A percentile compares a stretch with the other conserved stretches of the same genome.
phyloP scores from a whole-genome alignment of 1,284 basidiomycete genomes.

The Leccinum fallax region DNA sequence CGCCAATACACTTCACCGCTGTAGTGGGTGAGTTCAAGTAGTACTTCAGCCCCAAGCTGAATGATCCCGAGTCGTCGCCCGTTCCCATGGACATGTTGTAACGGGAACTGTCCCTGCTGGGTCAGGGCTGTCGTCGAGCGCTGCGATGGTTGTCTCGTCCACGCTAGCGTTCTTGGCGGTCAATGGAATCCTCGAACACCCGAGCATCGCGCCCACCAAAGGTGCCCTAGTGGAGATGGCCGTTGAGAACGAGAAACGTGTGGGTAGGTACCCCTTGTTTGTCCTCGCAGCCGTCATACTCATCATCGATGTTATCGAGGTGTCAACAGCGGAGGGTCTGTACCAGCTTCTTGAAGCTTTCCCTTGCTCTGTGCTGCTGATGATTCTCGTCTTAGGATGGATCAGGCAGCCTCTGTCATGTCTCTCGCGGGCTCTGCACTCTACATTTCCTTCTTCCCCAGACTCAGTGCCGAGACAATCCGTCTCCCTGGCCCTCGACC shows the following conservation, averaged over 20 bases:
- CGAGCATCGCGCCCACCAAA: constrained; percentile 46
- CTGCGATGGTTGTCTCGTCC: constrained; percentile 84
- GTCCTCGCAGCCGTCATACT: constrained; percentile 9
- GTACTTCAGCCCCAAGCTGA: constrained; percentile 49
- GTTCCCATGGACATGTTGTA: constrained; percentile 69
- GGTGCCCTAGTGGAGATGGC: constrained; percentile 76
- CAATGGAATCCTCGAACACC: constrained; percentile 61
- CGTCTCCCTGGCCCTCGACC: constrained; percentile 54
- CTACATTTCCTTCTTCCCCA: constrained; percentile 81
- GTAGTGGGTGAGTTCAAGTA: constrained; percentile 16
- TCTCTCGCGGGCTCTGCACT: constrained; percentile 69
- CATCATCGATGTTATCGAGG: constrained; percentile 32
- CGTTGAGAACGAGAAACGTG: constrained; percentile 81
- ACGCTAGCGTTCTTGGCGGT: constrained; percentile 77
- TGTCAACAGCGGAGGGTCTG: constrained; percentile 76
- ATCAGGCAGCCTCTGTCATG: constrained; percentile 84
- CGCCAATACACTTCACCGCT: no score
- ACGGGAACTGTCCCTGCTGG: constrained; percentile 82
- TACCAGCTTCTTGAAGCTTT: background rate
- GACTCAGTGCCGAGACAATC: constrained; percentile 65
- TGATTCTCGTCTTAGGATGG: constrained; percentile 54
- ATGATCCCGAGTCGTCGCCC: constrained; percentile 38
- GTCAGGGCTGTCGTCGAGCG: constrained; percentile 81
- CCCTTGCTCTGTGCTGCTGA: constrained; percentile 2
- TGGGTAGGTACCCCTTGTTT: constrained; percentile 48